A percentile compares a stretch with the other conserved stretches of the same genome.
Conservation (phyloP, 495 filamentous ascomycete genomes). For the Annulohypoxylon stygium region DNA sequence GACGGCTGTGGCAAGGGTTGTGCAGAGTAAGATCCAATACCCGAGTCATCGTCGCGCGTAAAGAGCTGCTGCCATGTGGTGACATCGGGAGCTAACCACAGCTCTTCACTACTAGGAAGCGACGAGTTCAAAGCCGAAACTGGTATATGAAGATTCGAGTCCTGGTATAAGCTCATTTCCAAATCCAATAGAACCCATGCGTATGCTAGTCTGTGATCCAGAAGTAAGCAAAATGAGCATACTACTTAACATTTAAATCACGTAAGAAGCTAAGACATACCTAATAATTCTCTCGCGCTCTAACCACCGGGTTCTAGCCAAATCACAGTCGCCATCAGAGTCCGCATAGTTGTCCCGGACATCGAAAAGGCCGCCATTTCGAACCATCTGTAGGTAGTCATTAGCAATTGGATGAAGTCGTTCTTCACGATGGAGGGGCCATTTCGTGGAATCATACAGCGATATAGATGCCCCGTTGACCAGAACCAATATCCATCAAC, state of each 20-base stretch:
- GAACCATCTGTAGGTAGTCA: constrained; percentile 17
- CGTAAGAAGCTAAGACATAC: neutral
- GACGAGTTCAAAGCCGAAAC: constrained; percentile 19
- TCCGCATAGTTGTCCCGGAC: constrained; percentile 8
- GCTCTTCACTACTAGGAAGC: constrained; percentile 19
- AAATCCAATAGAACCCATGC: constrained; percentile 27
- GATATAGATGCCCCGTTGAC: constrained; percentile 24
- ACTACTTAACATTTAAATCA: no score
- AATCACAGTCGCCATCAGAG: constrained; percentile 3
- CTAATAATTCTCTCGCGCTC: constrained; percentile 26
- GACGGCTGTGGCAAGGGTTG: constrained; percentile 20
- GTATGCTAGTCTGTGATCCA: constrained; percentile 20
- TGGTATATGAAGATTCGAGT: constrained; percentile 22
- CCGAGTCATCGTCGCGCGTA: constrained; percentile 6
- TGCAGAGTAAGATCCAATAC: constrained; percentile 2
- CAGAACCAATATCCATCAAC: constrained; percentile 28
- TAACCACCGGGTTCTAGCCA: constrained; percentile 3
- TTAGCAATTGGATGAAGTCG: neutral
- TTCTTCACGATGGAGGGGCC: neutral
- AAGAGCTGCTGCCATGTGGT: constrained; percentile 14
- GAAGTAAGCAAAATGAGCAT: neutral
- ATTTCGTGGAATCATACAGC: neutral
- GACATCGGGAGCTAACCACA: constrained; percentile 22
- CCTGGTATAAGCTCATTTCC: constrained; percentile 26
- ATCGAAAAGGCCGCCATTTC: constrained; percentile 26